Base-by-base conservation (phyloP, 148 eudicot genomes). In the Oxyria digyna region DNA sequence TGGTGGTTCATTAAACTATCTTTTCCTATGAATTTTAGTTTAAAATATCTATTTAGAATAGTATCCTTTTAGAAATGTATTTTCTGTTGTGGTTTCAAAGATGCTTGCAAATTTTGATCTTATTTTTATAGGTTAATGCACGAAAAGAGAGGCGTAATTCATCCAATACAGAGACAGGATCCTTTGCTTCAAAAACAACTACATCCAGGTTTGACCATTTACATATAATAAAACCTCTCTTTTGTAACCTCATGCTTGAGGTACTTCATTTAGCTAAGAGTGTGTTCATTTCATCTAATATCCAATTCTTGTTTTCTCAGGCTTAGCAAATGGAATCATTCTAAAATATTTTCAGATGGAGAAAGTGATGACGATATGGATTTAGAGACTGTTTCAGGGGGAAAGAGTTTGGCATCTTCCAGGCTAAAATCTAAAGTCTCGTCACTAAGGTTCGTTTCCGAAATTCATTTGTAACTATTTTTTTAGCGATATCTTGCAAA, bases 171-270 rank as follows among this genome's bases (percentile, higher is more conserved):
- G 87, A 85, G 75, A 77, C 79, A 40, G 78, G 82, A 72, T 91
- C 97, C 62, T 77, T 72, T 29, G 66, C 64, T 41, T 88, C 99
- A 26, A 88, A 87, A 76, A 97, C 96, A 74, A 88, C 99, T 73
- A 94, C 97, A 48, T 87, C 93, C 64, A 88, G 96, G 98, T 93
- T 69, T 63, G 49, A n/a, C n/a, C n/a, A n/a, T n/a, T n/a, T n/a
- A n/a, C n/a, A n/a, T n/a, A n/a, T n/a, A n/a, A n/a, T n/a, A n/a
- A n/a, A n/a, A n/a, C n/a, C 6, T 35, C 6, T 35, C 20, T 59
- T 59, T 31, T 29, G 17, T 54, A 14, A 35, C 6, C 18, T 15
- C 9, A 8, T 18, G 10, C 57, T 50, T 48, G n/a, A n/a, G n/a
- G n/a, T n/a, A n/a, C 20, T 5, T 38, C 23, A 43, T 46, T 46